Percentiles rank a stretch among this genome's conserved stretches.
Conservation (phyloP, 2,329 filamentous ascomycete species). For the Pestalotiopsis sp. region DNA sequence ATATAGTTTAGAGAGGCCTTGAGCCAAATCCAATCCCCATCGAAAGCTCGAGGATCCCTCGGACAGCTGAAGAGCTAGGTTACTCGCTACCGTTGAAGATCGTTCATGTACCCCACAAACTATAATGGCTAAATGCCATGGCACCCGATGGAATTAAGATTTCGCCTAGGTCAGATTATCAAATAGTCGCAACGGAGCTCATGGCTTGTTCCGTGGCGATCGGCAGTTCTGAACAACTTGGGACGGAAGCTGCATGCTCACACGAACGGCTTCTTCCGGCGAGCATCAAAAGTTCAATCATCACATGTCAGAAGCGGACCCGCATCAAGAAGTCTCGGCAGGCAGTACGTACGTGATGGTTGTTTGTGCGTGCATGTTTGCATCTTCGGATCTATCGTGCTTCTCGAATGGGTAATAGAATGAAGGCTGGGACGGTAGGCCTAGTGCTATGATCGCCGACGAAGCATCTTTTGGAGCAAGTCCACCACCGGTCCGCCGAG, state of each 20-base stretch:
- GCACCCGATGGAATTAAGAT: neutral
- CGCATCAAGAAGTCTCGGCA: neutral
- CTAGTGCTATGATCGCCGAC: neutral
- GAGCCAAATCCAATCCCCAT: too few relatives aligned
- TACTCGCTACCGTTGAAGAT: neutral
- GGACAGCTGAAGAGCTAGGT: neutral
- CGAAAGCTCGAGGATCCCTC: too few relatives aligned
- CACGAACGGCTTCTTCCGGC: slow-evolving; percentile 1
- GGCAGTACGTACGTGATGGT: neutral
- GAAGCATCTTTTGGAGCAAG: neutral
- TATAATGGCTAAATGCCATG: neutral
- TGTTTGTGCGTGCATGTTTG: neutral
- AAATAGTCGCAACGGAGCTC: neutral
- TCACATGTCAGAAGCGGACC: neutral
- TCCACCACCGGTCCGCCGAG: neutral
- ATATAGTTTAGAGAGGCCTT: too few relatives aligned
- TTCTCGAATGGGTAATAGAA: neutral
- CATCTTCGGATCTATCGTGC: neutral
- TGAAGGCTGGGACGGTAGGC: neutral
- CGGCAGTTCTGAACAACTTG: neutral
- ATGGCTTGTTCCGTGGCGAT: neutral
- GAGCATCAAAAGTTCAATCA: neutral
- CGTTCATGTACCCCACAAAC: neutral
- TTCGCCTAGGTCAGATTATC: neutral
- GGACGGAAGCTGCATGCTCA: neutral